Conservation (phyloP, 1,139 yeast genomes). For the Protomyces inundatus region DNA sequence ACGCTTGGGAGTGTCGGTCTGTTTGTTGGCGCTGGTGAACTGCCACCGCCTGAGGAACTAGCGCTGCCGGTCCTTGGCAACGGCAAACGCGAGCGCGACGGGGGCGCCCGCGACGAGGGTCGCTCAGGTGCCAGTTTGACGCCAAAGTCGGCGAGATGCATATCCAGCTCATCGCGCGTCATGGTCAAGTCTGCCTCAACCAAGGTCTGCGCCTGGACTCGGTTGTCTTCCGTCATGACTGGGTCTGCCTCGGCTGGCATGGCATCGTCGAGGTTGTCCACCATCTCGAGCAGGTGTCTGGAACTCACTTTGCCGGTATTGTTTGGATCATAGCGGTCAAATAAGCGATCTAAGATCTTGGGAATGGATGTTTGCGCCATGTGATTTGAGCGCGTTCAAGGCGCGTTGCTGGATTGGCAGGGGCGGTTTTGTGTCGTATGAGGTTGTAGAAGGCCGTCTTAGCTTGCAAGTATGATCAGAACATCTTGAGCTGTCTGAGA, state of each 20-base stretch:
- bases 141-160: conserved; percentile 6
- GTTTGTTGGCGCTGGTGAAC: not conserved
- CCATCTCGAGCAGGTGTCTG: conserved; percentile 3
- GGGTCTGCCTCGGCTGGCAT: conserved; percentile 17
- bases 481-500: too few species aligned
- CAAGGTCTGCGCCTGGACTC: conserved; percentile 7
- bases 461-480: too few species aligned
- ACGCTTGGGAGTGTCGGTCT: not conserved
- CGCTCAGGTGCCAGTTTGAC: not conserved
- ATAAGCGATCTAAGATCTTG: conserved; percentile 3
- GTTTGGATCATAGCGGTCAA: conserved; percentile 4
- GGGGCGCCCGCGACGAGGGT: not conserved
- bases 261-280: conserved; percentile 15
- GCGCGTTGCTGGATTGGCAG: too few species aligned
- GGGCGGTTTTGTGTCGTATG: too few species aligned
- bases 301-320: conserved; percentile 12
- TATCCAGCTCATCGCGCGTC: conserved; percentile 4
- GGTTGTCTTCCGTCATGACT: conserved; percentile 5
- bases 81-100: not conserved
- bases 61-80: not conserved
- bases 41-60: not conserved
- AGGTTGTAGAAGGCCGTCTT: too few species aligned
- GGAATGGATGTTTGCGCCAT: too few species aligned
- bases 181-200: conserved; percentile 17
- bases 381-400: too few species aligned